Base-by-base conservation (phyloP, 208 protist species). In the Polymyxa betae region DNA sequence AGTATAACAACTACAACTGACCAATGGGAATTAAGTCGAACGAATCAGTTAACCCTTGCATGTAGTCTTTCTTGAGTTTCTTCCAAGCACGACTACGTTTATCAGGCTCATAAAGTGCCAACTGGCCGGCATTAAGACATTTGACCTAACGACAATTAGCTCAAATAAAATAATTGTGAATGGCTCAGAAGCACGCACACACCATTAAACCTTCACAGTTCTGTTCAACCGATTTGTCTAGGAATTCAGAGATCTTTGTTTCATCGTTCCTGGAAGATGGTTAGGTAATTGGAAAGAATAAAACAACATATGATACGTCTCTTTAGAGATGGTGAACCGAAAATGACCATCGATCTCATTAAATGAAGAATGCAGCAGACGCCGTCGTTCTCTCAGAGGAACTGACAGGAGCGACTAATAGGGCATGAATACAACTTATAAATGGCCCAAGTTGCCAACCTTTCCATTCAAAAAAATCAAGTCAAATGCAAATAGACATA, bases 401-500 rank as follows among this genome's bases (percentile, higher is more conserved):
- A 82, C 35, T 12, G 38, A 0, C 54, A 66, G 54, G 54, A 66
- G 54, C 54, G 54, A 66, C 54, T 66, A 66, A 32, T 29, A 66
- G 54, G 54, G 29, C 16, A 29, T 66, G 20, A 66, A 29, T 66
- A 16, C 54, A 29, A 66, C 20, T 32, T 16, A 66, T 29, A 66
- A 66, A 66, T 66, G 29, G 20, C 20, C 16, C 54, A 29, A 66
- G 29, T 16, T 16, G 54, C 54, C 54, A 29, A 66, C 54, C 91
- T 97, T 92, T 0, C 97, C 98, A 93, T 99, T 99, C 38, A 98
- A 94, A 93, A 97, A 99, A 20, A 99, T 93, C 32, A 99, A 88
- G 94, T 99, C 99, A 95, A 99, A 99, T 0, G 95, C 98, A 93
- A 98, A 99, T 5, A 99, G 94, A 91, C 97, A 99, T 0, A 99